A percentile compares a stretch with the other conserved stretches of the same genome.
phyloP scores from a whole-genome alignment of 768 basidiomycete species.

The Sarcodon aspratus region DNA sequence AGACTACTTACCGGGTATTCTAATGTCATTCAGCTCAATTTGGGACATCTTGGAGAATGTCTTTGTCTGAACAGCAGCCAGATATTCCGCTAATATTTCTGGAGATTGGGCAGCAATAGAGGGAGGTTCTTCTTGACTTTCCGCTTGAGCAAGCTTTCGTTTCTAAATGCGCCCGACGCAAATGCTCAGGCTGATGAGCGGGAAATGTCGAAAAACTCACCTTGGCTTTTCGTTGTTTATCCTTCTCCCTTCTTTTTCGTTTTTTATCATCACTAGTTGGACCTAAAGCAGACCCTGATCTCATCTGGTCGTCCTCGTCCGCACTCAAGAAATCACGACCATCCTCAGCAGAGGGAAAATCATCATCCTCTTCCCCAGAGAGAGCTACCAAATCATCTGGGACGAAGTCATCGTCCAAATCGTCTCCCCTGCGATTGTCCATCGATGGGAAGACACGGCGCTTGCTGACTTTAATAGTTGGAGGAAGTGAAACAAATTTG shows the following conservation, averaged over 20 bases:
- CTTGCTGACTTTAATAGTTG: background rate
- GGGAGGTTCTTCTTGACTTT: conserved; percentile 23
- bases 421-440: conserved; percentile 47
- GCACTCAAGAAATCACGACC: conserved; percentile 32
- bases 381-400: conserved; percentile 56
- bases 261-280: conserved; percentile 34
- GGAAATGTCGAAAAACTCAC: conserved; percentile 13
- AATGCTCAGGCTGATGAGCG: background rate
- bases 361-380: conserved; percentile 48
- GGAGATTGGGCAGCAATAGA: conserved; percentile 51
- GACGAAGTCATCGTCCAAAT: conserved; percentile 76
- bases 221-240: conserved; percentile 66
- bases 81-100: conserved; percentile 44
- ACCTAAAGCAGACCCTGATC: background rate
- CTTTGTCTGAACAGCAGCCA: conserved; percentile 57
- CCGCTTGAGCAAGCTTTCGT: conserved; percentile 46
- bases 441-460: conserved; percentile 10
- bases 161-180: background rate
- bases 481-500: background rate
- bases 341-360: conserved; percentile 13
- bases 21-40: conserved; percentile 72
- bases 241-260: conserved; percentile 61
- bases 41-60: conserved; percentile 56
- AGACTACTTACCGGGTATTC: conserved; percentile 56
- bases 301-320: conserved; percentile 23